Conservation (phyloP, 306 rosid species). For the Casuarina equisetifolia region DNA sequence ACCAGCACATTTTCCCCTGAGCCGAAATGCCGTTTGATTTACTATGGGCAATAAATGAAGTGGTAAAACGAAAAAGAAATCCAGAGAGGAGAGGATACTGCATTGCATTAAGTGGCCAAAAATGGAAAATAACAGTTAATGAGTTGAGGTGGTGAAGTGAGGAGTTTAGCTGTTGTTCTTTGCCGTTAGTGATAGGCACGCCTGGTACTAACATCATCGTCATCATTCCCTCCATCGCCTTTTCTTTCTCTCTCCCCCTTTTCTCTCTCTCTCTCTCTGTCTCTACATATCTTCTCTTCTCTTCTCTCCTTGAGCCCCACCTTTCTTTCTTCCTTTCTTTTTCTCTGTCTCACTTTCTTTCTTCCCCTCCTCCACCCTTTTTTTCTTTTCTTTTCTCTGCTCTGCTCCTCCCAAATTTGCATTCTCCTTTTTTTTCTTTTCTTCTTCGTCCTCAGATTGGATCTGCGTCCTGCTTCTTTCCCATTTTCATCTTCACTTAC, state of each 20-base stretch:
- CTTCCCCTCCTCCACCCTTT: constrained; percentile 1
- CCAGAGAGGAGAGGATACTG: not conserved
- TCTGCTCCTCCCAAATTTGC: constrained; percentile 19
- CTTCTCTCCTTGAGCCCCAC: constrained; percentile 35
- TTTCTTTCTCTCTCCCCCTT: constrained; percentile 33
- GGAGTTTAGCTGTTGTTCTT: constrained; percentile 31
- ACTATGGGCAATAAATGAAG: not conserved
- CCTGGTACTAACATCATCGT: constrained; percentile 58
- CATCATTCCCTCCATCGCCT: constrained; percentile 80
- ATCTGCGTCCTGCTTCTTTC: constrained; percentile 44
- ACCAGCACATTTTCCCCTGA: not conserved
- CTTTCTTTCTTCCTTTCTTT: constrained; percentile 31
- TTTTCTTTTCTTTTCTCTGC: constrained; percentile 13
- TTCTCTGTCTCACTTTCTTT: constrained; percentile 24
- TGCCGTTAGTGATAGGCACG: constrained; percentile 98
- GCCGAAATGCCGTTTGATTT: not conserved
- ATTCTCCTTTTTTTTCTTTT: constrained; percentile 13
- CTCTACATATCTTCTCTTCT: constrained; percentile 39
- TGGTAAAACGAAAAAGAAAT: not conserved
- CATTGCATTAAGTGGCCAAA: not conserved
- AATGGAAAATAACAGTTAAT: constrained; percentile 61
- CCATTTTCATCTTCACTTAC: constrained; percentile 29
- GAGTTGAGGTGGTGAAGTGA: constrained; percentile 37
- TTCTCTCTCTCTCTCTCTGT: constrained; percentile 37
- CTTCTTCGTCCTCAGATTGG: constrained; percentile 42